Percentiles rank a stretch among this genome's conserved stretches.
Evolutionary conservation across 805 yeast species (phyloP).

Genomic region (Priceomyces fermenticarens): DNA sequence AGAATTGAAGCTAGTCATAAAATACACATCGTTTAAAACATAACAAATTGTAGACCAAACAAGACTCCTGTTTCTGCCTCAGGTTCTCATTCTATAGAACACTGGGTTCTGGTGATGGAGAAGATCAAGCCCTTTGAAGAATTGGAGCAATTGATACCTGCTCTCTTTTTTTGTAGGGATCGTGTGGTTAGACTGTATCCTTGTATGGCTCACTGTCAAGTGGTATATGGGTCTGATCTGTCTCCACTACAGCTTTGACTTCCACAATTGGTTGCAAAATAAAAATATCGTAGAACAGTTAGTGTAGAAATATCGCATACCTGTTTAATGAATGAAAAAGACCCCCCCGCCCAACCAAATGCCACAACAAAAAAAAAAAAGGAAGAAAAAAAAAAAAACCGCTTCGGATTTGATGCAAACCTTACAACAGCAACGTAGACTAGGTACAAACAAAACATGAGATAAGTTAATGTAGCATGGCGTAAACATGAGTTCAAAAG

Average conservation of each 20-base stretch:
- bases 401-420: too few relatives aligned
- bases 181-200: conserved; percentile 37
- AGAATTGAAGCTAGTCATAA: not conserved
- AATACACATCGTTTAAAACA: not conserved
- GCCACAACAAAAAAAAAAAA: too few relatives aligned
- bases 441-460: too few relatives aligned
- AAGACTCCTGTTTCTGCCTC: conserved; percentile 66
- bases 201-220: conserved; percentile 8
- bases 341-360: too few relatives aligned
- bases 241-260: conserved; percentile 14
- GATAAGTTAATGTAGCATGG: too few relatives aligned
- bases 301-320: too few relatives aligned
- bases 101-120: conserved; percentile 63
- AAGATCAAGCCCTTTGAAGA: conserved; percentile 50
- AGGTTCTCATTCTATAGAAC: conserved; percentile 45
- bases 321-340: too few relatives aligned
- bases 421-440: too few relatives aligned
- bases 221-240: conserved; percentile 8
- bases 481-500: too few relatives aligned
- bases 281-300: too few relatives aligned
- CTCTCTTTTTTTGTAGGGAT: conserved; percentile 39
- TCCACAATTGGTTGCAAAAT: too few relatives aligned
- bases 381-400: too few relatives aligned
- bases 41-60: not conserved
- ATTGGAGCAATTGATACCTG: conserved; percentile 47